Percentiles rank a stretch among this genome's conserved stretches.
Conservation (phyloP, 805 yeast genomes). For the Naumovozyma castellii region DNA sequence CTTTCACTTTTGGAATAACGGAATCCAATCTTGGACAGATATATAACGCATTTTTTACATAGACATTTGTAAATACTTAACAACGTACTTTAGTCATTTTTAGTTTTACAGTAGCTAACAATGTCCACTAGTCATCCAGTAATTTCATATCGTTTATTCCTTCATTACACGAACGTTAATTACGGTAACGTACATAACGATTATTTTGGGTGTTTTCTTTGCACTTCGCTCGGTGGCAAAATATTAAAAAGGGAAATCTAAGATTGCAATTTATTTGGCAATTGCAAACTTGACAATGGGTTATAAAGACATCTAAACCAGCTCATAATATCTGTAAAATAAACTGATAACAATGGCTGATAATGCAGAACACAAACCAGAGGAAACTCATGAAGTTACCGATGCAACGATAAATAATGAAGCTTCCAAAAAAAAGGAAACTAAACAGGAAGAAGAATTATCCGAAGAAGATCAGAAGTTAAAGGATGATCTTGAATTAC, state of each 20-base stretch:
- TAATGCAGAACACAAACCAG: conserved; percentile 1
- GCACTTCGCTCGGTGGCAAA: not conserved
- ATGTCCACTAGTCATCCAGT: too few species aligned
- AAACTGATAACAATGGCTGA: conserved; percentile 2
- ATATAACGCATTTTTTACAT: not conserved
- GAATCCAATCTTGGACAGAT: not conserved
- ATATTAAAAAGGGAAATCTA: not conserved
- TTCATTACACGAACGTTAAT: not conserved
- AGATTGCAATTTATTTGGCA: not conserved
- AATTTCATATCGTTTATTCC: too few species aligned
- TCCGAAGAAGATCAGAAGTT: conserved; percentile 88
- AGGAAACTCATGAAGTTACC: conserved; percentile 2
- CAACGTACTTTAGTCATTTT: too few species aligned
- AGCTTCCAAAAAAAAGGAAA: conserved; percentile 17
- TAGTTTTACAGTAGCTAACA: too few species aligned
- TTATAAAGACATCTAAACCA: too few species aligned
- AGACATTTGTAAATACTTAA: not conserved
- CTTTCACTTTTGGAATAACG: too few species aligned
- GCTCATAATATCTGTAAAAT: not conserved
- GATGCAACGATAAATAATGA: conserved; percentile 1
- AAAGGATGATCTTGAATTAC: conserved; percentile 74
- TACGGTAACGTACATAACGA: too few species aligned
- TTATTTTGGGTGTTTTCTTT: too few species aligned
- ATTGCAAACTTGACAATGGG: too few species aligned
- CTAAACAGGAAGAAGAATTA: conserved; percentile 63